Evolutionary conservation across 495 filamentous ascomycete genomes (phyloP), one percentile per base, ranked within the genome.

Genomic region (Sphaerosporella brunnea): DNA sequence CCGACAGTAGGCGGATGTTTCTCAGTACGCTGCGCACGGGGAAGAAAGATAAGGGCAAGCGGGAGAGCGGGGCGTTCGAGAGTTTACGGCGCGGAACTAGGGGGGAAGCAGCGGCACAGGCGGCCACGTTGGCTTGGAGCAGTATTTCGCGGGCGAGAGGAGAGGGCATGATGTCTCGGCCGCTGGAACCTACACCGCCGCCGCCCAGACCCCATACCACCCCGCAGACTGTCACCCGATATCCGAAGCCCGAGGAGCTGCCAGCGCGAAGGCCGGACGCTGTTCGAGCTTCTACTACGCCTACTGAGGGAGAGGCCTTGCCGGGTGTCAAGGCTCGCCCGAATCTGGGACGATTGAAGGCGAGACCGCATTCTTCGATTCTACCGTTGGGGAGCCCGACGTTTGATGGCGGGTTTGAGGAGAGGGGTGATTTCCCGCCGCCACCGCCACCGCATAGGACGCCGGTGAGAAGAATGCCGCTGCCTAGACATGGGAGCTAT

Each of bases 101-200:
- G 36, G n/a, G n/a, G n/a, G n/a, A n/a, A n/a, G 70, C 70, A 37
- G 84, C 86, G 23, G 85, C 81, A 35, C 92, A 82, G 62, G 90
- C 90, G 11, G 90, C 90, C 1, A 80, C 81, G 1, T 64, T 93
- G 28, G 88, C 88, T 15, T 97, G 87, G 87, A 74, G 69, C 36
- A 72, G 69, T 50, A 65, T 69, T 26, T 67, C 68, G 23, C 66
- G 67, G 40, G 38, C 51, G 51, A 47, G 60, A 41, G 56, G 51
- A 18, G 43, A 44, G 13, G 23, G 8, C 9, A 18, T 18, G 35
- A 9, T 32, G 28, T 5, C 5, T 5, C 5, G 28, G 28, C 7
- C 28, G 28, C 7, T 32, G 28, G 13, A n/a, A n/a, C n/a, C n/a
- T n/a, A n/a, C n/a, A n/a, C n/a, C n/a, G n/a, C n/a, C n/a, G n/a